These are phyloP conservation scores for Trichoderma gamsii DNA, from an alignment of 495 filamentous ascomycete species.

Conservation along the genomic window DNA sequence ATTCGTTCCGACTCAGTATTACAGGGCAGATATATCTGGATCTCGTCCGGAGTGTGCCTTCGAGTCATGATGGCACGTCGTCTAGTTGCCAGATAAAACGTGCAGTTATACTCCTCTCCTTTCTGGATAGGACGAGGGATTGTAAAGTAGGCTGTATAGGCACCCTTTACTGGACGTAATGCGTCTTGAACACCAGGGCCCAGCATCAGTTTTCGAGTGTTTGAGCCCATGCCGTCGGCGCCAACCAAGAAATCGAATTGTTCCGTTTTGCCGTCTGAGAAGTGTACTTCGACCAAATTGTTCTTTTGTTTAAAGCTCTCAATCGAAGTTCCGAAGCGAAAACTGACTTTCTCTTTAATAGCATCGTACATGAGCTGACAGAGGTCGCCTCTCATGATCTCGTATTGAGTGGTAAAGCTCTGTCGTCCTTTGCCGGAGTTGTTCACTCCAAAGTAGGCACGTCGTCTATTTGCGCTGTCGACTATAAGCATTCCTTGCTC, in stretches of 20 bases:
- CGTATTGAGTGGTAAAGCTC: slow-evolving; percentile 45
- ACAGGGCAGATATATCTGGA: slow-evolving; percentile 35
- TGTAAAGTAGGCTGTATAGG: slow-evolving; percentile 37
- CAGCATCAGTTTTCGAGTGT: slow-evolving; percentile 38
- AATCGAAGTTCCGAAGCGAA: slow-evolving; percentile 37
- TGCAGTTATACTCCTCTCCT: slow-evolving; percentile 34
- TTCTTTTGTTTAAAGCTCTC: slow-evolving; percentile 26
- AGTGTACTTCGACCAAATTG: slow-evolving; percentile 30
- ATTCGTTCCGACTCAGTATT: slow-evolving; percentile 27
- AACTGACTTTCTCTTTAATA: slow-evolving; percentile 34
- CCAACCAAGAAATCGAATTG: slow-evolving; percentile 45
- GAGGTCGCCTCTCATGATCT: slow-evolving; percentile 49
- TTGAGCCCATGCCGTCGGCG: slow-evolving; percentile 44
- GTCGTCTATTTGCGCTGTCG: slow-evolving; percentile 27
- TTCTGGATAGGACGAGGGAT: slow-evolving; percentile 28
- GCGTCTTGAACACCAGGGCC: slow-evolving; percentile 23
- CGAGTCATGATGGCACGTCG: slow-evolving; percentile 34
- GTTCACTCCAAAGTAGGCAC: slow-evolving; percentile 35
- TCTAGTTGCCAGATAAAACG: slow-evolving; percentile 29
- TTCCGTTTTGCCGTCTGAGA: slow-evolving; percentile 31
- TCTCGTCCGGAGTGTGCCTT: slow-evolving; percentile 29
- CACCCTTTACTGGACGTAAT: slow-evolving; percentile 25
- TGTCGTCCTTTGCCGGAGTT: slow-evolving; percentile 37
- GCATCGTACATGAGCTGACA: slow-evolving; percentile 39
- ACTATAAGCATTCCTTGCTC: slow-evolving; percentile 43